Evolutionary conservation across 805 yeast genomes (phyloP).

Genomic region (Metschnikowia peoriensis): DNA sequence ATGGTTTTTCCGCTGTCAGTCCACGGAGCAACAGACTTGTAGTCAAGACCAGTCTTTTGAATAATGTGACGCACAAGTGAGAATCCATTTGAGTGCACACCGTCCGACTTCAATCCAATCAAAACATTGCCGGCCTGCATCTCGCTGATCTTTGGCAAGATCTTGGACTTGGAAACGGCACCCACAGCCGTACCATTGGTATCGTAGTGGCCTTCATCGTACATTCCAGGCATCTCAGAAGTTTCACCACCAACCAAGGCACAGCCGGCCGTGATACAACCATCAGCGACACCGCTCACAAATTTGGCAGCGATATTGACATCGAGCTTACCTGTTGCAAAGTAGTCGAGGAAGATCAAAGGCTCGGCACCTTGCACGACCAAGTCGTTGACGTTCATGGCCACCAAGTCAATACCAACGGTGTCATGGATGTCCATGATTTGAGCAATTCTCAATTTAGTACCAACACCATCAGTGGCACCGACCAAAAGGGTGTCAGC

Average conservation of each 20-base stretch:
- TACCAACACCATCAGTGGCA: constrained; percentile 99
- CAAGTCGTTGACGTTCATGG: constrained; percentile 97
- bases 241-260: constrained; percentile 99
- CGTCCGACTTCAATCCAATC: constrained; percentile 86
- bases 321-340: constrained; percentile 91
- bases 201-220: constrained; percentile 92
- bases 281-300: constrained; percentile 94
- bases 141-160: constrained; percentile 66
- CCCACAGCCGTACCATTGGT: constrained; percentile 99
- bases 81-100: constrained; percentile 95
- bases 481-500: constrained; percentile 84
- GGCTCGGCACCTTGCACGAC: constrained; percentile 99
- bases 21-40: constrained; percentile 86
- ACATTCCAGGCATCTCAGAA: constrained; percentile 99
- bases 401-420: constrained; percentile 98
- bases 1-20: constrained; percentile 57
- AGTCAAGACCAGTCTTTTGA: constrained; percentile 68
- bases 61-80: constrained; percentile 91
- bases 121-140: constrained; percentile 81
- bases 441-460: constrained; percentile 94
- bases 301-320: constrained; percentile 80
- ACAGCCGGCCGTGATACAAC: constrained; percentile 93
- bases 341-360: constrained; percentile 89
- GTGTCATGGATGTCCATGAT: constrained; percentile 84
- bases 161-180: constrained; percentile 74